Evolutionary conservation across 108 stramenopile genomes (phyloP).

Genomic region (Cyclotella sp.): DNA sequence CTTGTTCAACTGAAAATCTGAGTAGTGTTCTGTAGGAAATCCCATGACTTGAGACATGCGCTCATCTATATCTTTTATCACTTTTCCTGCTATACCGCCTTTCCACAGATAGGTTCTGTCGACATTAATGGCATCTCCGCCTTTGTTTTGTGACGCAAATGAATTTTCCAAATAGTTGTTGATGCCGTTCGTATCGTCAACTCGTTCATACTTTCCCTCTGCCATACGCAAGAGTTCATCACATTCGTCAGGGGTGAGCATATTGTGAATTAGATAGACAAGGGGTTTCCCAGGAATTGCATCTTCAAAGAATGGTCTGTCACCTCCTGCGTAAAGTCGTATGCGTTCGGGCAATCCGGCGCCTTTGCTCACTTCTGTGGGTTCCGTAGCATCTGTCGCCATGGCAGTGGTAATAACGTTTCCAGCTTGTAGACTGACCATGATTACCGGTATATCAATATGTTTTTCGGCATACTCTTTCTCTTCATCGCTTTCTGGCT

Average conservation of each 20-base stretch:
- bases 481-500: constrained; percentile 60
- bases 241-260: constrained; percentile 77
- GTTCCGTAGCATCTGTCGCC: constrained; percentile 57
- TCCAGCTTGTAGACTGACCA: constrained; percentile 87
- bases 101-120: constrained; percentile 83
- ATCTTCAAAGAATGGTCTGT: constrained; percentile 93
- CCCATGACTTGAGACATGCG: constrained; percentile 91
- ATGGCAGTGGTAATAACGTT: constrained; percentile 85
- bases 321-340: constrained; percentile 87
- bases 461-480: constrained; percentile 54
- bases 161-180: constrained; percentile 65
- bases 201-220: constrained; percentile 47
- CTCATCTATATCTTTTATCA: constrained; percentile 79
- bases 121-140: constrained; percentile 49
- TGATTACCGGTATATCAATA: constrained; percentile 89
- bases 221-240: constrained; percentile 63
- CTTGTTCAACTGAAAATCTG: constrained; percentile 81
- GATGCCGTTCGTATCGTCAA: constrained; percentile 31
- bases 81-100: constrained; percentile 65
- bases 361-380: constrained; percentile 59
- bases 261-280: constrained; percentile 90
- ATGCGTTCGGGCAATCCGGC: constrained; percentile 62
- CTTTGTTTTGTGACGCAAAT: constrained; percentile 42
- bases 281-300: constrained; percentile 64
- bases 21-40: constrained; percentile 77